A percentile compares a stretch with the other conserved stretches of the same genome.
These are phyloP conservation scores for Persicaria tinctoria DNA, from an alignment of 148 eudicot genomes.

Conservation along the genomic window DNA sequence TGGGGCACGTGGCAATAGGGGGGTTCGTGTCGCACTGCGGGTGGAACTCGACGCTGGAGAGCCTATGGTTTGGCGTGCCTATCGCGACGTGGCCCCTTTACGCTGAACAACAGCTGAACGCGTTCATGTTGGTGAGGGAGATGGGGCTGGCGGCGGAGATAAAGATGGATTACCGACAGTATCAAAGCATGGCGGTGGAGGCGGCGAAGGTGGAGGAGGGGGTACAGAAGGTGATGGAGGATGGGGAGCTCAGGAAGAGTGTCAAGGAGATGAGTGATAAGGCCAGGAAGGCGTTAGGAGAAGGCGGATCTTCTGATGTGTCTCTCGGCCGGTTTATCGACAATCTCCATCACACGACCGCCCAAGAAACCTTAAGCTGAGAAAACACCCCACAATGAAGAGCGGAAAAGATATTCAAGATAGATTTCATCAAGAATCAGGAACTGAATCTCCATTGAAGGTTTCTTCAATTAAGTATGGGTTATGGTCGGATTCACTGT, in stretches of 20 bases:
- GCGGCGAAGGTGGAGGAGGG: conserved; percentile 15
- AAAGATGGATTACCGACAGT: neutral
- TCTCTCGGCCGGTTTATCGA: neutral
- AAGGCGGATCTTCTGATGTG: conserved; percentile 1
- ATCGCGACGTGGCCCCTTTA: conserved; percentile 11
- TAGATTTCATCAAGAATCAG: no score
- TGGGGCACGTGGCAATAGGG: conserved; percentile 17
- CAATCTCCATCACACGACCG: no score
- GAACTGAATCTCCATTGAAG: no score
- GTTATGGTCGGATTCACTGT: no score
- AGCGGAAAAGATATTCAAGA: no score
- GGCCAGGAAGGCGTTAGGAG: neutral
- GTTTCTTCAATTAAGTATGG: no score
- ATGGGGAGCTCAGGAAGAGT: conserved; percentile 1
- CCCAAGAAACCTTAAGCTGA: no score
- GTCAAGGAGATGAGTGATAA: conserved; percentile 15
- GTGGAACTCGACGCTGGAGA: conserved; percentile 18
- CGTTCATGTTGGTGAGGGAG: conserved; percentile 6
- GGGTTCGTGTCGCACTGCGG: conserved; percentile 21
- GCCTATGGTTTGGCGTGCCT: conserved; percentile 18
- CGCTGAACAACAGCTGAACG: conserved; percentile 10
- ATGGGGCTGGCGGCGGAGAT: conserved; percentile 11
- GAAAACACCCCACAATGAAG: no score
- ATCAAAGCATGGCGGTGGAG: neutral
- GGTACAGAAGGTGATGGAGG: conserved; percentile 10